These are phyloP conservation scores for Sideroxylon spinosum DNA, from an alignment of 179 eudicot species.

Conservation along the genomic window DNA sequence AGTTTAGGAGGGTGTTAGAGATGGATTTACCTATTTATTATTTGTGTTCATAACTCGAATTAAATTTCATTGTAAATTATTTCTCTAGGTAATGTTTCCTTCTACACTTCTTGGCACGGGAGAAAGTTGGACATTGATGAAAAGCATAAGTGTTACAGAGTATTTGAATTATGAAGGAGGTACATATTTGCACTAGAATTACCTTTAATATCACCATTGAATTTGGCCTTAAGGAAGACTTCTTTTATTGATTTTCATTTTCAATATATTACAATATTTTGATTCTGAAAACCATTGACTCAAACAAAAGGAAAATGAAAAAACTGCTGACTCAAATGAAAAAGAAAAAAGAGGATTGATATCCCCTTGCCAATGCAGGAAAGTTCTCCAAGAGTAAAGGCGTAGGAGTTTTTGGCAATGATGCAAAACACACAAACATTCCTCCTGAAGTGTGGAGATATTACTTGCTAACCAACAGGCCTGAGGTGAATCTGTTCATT, in stretches of 20 bases:
- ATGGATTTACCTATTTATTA: constrained; percentile 26
- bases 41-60: constrained; percentile 3
- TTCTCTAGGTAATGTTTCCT: constrained; percentile 82
- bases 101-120: constrained; percentile 84
- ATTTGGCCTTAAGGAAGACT: constrained; percentile 27
- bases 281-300: neutral
- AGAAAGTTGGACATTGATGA: constrained; percentile 89
- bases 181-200: constrained; percentile 13
- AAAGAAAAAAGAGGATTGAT: neutral
- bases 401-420: constrained; percentile 88
- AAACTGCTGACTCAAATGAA: neutral
- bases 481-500: constrained; percentile 52
- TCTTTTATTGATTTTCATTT: neutral
- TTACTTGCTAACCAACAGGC: constrained; percentile 78
- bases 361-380: constrained; percentile 32
- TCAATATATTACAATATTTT: neutral
- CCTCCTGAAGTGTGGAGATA: constrained; percentile 94
- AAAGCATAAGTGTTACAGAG: constrained; percentile 81
- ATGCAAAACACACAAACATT: constrained; percentile 76
- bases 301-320: neutral
- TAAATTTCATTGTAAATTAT: neutral
- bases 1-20: neutral
- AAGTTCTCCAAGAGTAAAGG: constrained; percentile 94
- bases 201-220: neutral
- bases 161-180: constrained; percentile 86